phyloP scores from a whole-genome alignment of 148 eudicot species.

The Vaccinium darrowii region DNA sequence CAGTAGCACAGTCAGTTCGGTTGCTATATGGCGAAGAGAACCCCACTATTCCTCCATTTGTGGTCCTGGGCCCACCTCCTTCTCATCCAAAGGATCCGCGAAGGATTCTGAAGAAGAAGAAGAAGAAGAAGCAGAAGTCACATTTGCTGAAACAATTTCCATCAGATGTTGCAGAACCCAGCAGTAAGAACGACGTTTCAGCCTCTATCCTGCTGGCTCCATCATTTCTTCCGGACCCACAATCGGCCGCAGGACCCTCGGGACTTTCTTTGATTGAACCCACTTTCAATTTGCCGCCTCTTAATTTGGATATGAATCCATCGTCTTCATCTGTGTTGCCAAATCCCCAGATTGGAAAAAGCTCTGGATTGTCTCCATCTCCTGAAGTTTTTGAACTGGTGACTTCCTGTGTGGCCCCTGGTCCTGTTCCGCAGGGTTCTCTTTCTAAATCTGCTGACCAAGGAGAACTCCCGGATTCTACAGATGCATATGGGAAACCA shows the following conservation, averaged over 20 bases:
- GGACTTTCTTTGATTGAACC: conserved; percentile 24
- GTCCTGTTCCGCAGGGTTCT: conserved; percentile 18
- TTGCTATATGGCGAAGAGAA: conserved; percentile 66
- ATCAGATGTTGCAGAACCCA: conserved; percentile 37
- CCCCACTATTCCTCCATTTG: conserved; percentile 79
- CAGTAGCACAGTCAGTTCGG: conserved; percentile 82
- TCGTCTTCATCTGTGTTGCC: conserved; percentile 24
- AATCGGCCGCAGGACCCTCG: conserved; percentile 9
- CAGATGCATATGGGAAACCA: conserved; percentile 21
- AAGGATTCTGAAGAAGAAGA: conserved; percentile 39
- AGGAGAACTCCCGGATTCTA: conserved; percentile 13
- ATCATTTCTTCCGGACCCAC: conserved; percentile 20
- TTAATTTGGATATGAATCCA: conserved; percentile 21
- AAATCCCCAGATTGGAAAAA: conserved; percentile 18
- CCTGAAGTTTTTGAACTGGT: conserved; percentile 40
- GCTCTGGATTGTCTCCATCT: conserved; percentile 32
- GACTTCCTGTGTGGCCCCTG: conserved; percentile 39
- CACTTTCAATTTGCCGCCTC: conserved; percentile 21
- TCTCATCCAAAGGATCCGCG: conserved; percentile 80
- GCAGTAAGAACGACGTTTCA: conserved; percentile 33
- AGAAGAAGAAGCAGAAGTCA: conserved; percentile 38
- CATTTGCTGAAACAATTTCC: conserved; percentile 21
- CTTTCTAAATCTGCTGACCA: conserved; percentile 19
- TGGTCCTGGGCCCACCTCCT: conserved; percentile 71
- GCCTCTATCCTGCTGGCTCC: conserved; percentile 25